Base-by-base conservation (phyloP, 2,329 filamentous ascomycete genomes). In the Penicillium sp. region DNA sequence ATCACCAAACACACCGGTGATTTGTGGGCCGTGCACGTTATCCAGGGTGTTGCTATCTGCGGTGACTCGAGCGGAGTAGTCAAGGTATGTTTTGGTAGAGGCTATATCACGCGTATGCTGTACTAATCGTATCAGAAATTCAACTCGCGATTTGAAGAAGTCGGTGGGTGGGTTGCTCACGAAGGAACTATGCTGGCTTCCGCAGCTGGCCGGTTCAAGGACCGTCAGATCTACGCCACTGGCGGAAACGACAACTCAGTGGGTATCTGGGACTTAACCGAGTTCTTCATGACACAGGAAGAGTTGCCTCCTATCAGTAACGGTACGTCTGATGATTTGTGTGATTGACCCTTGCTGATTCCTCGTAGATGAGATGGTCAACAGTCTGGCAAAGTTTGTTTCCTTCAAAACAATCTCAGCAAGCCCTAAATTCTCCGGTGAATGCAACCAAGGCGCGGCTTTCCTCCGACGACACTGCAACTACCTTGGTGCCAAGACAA, bases 381-480 rank as follows among this genome's bases (percentile, higher is more conserved):
- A 84, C 60, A 91, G 86, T 0, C 79, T 99, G 4, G 84, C 87
- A 44, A 89, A 95, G 63, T 95, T 99, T 63, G 87, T 99, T 3
- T 88, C 91, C 0, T 97, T 90, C 79, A 93, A 92, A 63, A 97
- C 93, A 0, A 86, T 99, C 22, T 97, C 94, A 0, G 92, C 92
- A 0, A 85, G 91, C 36, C 85, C 89, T 1, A 90, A 92, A 63
- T 95, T 91, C 68, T 87, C 91, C 10, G 91, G 92, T 59, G 94
- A 97, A 71, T 99, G 95, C 70, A 89, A 93, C 56, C 86, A 92
- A 68, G 93, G 93, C 9, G 94, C 94, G 11, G 94, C 91, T 0
- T 97, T 92, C 66, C 81, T 99, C 1, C 91, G 92, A 48, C 88
- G 89, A 0, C 82, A 97, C 16, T 97, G 97, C 79, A 95, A 93